These are phyloP conservation scores for Fusarium longipes DNA, from an alignment of 2,329 filamentous ascomycete species.

Conservation along the genomic window DNA sequence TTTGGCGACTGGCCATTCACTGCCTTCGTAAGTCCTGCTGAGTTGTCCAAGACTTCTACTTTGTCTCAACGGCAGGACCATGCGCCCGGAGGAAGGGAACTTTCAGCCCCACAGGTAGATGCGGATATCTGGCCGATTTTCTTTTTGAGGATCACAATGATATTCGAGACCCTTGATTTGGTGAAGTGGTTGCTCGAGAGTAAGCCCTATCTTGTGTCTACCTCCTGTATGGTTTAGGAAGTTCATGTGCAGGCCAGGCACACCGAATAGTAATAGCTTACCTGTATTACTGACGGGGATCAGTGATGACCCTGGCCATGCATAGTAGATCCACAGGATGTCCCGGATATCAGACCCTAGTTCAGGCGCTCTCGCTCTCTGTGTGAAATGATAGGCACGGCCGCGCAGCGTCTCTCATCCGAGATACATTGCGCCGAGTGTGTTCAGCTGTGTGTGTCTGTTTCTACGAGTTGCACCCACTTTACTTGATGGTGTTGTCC, in stretches of 20 bases:
- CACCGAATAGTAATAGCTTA: slow-evolving; percentile 27
- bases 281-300: slow-evolving; percentile 26
- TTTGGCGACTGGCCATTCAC: slow-evolving; percentile 16
- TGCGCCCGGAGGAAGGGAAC: slow-evolving; percentile 22
- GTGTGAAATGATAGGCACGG: slow-evolving; percentile 30
- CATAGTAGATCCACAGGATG: slow-evolving; percentile 24
- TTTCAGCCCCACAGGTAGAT: slow-evolving; percentile 13
- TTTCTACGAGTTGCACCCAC: slow-evolving; percentile 30
- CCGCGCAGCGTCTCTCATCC: slow-evolving; percentile 22
- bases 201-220: slow-evolving; percentile 20
- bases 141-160: slow-evolving; percentile 3
- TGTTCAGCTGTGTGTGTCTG: slow-evolving; percentile 18
- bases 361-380: not conserved
- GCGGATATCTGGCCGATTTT: slow-evolving; percentile 21
- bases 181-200: slow-evolving; percentile 8
- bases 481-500: slow-evolving; percentile 31
- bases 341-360: slow-evolving; percentile 16
- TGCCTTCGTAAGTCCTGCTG: slow-evolving; percentile 4
- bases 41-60: slow-evolving; percentile 10
- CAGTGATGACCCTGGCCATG: slow-evolving; percentile 9
- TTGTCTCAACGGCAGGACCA: slow-evolving; percentile 25
- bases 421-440: slow-evolving; percentile 14
- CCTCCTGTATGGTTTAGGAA: slow-evolving; percentile 23
- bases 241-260: slow-evolving; percentile 5
- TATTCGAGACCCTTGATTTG: slow-evolving; percentile 7